A percentile compares a stretch with the other conserved stretches of the same genome.
These are phyloP conservation scores for Candida saitoana DNA, from an alignment of 805 yeast species.

Conservation along the genomic window DNA sequence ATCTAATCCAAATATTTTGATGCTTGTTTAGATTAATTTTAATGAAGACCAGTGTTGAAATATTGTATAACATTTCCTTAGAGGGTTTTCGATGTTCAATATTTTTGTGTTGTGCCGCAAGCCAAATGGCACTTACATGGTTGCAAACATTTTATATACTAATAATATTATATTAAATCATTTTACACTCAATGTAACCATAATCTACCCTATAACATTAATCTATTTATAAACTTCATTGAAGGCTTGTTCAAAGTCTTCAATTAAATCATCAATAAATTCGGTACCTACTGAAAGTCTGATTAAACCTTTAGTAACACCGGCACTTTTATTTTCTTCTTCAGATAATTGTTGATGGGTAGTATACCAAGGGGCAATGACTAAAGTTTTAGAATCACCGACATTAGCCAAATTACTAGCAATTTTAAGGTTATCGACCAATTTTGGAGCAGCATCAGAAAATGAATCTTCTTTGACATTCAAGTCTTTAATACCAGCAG, in stretches of 20 bases:
- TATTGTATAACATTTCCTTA: too few species aligned
- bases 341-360: slow-evolving; percentile 89
- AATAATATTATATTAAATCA: too few species aligned
- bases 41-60: too few species aligned
- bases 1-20: too few species aligned
- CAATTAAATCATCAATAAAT: slow-evolving; percentile 85
- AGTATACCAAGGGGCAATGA: slow-evolving; percentile 93
- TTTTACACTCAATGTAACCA: background rate
- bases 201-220: background rate
- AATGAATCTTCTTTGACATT: slow-evolving; percentile 53
- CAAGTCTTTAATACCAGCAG: slow-evolving; percentile 26
- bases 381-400: slow-evolving; percentile 93
- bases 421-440: slow-evolving; percentile 77
- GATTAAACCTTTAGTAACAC: slow-evolving; percentile 84
- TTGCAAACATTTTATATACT: too few species aligned
- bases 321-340: slow-evolving; percentile 75
- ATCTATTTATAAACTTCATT: slow-evolving; percentile 44
- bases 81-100: too few species aligned
- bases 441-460: slow-evolving; percentile 72
- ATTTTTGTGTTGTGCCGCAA: too few species aligned
- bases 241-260: slow-evolving; percentile 84
- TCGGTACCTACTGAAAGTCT: slow-evolving; percentile 92
- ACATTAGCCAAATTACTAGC: slow-evolving; percentile 95
- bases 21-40: too few species aligned
- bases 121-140: too few species aligned